A percentile compares a stretch with the other conserved stretches of the same genome.
These are phyloP conservation scores for Coriolopsis trogii DNA, from an alignment of 1,284 basidiomycete species.

Conservation along the genomic window DNA sequence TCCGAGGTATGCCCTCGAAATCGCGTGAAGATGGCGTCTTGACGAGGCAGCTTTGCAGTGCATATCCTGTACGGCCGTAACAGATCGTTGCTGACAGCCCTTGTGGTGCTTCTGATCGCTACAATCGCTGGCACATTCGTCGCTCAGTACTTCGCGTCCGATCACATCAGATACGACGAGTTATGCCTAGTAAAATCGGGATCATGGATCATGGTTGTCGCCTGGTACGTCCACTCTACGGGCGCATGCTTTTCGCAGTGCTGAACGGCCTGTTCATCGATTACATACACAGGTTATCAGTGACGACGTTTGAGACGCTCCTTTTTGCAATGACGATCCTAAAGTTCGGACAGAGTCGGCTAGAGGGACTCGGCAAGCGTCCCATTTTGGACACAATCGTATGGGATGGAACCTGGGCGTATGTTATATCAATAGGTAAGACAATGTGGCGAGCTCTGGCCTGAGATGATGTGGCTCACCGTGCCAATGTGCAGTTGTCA, in stretches of 20 bases:
- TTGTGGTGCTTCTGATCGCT: not conserved
- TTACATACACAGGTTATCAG: not conserved
- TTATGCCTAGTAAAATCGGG: not conserved
- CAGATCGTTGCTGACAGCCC: not conserved
- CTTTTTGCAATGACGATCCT: conserved; percentile 15
- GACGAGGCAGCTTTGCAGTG: not conserved
- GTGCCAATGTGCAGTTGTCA: conserved; percentile 2
- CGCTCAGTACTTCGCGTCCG: not conserved
- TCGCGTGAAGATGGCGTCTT: not conserved
- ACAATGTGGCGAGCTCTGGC: not conserved
- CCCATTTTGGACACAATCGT: conserved; percentile 20
- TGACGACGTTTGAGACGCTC: conserved; percentile 9
- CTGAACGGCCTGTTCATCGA: not conserved
- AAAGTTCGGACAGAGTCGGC: conserved; percentile 9
- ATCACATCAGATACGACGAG: not conserved
- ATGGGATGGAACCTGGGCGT: conserved; percentile 28
- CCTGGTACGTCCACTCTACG: not conserved
- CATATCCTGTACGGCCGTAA: not conserved
- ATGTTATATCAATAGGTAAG: conserved; percentile 22
- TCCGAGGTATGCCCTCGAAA: not conserved
- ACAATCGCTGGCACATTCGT: not conserved
- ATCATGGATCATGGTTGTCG: not conserved
- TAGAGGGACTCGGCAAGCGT: not conserved
- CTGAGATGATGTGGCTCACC: not conserved
- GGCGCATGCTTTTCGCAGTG: not conserved